Base-by-base conservation (phyloP, 1,139 yeast genomes). In the Saccharomycopsis hybrid region DNA sequence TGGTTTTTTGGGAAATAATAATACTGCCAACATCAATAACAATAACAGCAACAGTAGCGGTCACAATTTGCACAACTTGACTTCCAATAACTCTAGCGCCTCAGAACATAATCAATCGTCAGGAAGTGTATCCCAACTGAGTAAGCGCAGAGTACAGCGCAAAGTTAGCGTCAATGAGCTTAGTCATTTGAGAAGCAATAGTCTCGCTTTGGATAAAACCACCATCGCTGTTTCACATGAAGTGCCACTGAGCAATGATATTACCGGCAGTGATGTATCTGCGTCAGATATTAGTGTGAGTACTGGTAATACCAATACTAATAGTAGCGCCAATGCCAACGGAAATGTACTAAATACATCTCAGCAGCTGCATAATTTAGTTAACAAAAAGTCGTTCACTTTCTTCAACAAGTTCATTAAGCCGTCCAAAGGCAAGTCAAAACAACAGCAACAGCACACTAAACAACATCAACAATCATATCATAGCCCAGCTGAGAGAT, bases 131-230 rank as follows among this genome's bases (percentile, higher is more conserved):
- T 18, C 18, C 18, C 18, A 18, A 18, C 18, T 18, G 18, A 7
- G 11, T 7, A 31, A 31, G 35, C 9, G 13, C 9, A 9, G 39
- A 5, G 46, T 41, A 4, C 40, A 54, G n/a, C 24, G 52, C 11
- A 49, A 49, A 33, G 46, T 51, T 28, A 51, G 54, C 40, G 36
- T 51, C 33, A 50, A 39, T n/a, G 49, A 50, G 18, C 37, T 50
- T 3, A 40, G 8, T 18, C 53, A 50, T 41, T 41, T 50, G 8
- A 38, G 50, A 27, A 50, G 47, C 27, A 49, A 45, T 28, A 50
- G 53, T 35, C n/a, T 50, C 18, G 18, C 18, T 18, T 18, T 18
- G 18, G 18, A 18, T 18, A 18, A 18, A 18, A 18, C 18, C 18
- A 18, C 18, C 18, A 18, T 18, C 18, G 18, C 18, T 18, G 18